Evolutionary conservation across 345 rosid species (phyloP).

Genomic region (Bruguiera gymnorhiza): DNA sequence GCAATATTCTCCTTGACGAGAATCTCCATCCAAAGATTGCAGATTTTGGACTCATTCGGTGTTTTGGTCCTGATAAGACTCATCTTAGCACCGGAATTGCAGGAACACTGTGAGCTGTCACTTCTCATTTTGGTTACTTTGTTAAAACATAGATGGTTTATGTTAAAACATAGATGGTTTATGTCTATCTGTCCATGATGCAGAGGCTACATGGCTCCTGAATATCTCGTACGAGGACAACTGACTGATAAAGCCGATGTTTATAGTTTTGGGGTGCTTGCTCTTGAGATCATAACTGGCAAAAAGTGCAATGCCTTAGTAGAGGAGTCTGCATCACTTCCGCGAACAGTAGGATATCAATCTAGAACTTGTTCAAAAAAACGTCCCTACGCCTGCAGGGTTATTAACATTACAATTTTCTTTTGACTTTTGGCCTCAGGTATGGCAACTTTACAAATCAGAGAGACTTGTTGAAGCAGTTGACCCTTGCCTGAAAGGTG

Average conservation of each 20-base stretch:
- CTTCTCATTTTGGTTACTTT: background rate
- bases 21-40: constrained; percentile 45
- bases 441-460: constrained; percentile 43
- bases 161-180: too few relatives aligned
- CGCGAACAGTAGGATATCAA: constrained; percentile 34
- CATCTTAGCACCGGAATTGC: constrained; percentile 57
- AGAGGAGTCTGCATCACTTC: constrained; percentile 35
- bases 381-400: too few relatives aligned
- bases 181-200: background rate
- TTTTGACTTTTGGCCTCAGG: constrained; percentile 28
- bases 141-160: too few relatives aligned
- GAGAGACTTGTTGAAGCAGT: constrained; percentile 36
- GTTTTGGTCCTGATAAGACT: constrained; percentile 40
- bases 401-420: background rate
- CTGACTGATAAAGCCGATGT: constrained; percentile 56
- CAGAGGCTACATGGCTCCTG: constrained; percentile 67
- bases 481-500: constrained; percentile 26
- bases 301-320: constrained; percentile 34
- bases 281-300: constrained; percentile 44
- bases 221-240: constrained; percentile 48
- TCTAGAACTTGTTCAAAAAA: too few relatives aligned
- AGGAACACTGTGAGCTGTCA: constrained; percentile 46
- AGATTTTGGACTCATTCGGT: constrained; percentile 53
- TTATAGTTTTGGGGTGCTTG: constrained; percentile 47
- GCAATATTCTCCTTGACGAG: constrained; percentile 52